Base-by-base conservation (phyloP, 805 yeast species). In the Yamadazyma insecticola region DNA sequence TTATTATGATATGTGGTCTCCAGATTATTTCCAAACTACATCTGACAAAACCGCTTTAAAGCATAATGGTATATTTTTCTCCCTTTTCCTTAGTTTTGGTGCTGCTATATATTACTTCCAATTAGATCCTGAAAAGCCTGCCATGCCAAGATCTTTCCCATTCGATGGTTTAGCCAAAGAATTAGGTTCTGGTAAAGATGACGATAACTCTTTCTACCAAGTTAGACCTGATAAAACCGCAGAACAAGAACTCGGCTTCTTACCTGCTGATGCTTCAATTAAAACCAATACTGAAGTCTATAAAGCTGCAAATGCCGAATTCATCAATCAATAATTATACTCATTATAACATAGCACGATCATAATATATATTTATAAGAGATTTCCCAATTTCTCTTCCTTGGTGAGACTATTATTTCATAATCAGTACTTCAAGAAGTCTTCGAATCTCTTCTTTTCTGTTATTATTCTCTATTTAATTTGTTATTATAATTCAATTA, bases 1-100 rank as follows among this genome's bases (percentile, higher is more conserved):
- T 50, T 62, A 74, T 55, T 67, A 78, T 50, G 89, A 85, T 55
- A 71, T 83, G 69, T 85, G 95, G 95, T 74, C 95, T 6, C 92
- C 95, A 9, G 94, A 85, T 50, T 72, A 78, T 50, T 76, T 67
- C 53, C 76, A 78, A 45, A 55, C 65, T 22, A 81, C 77, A 20
- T 61, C 72, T 23, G 81, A 82, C 56, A 51, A 57, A 27, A 70
- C 74, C 19, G 94, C 95, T 1, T 55, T 77, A 32, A 68, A 58
- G 44, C 75, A 75, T 54, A 72, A 78, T 41, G 60, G 60, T n/a
- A 50, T 63, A 6, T 81, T 81, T 57, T 60, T 66, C 37, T 48
- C 57, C 4, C 45, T 50, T 22, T 39, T 65, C 26, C 28, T 61
- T 38, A 61, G 60, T 3, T 73, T 81, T 47, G 77, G 70, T n/a